Conservation (phyloP, 192 early-diverging fungal genomes). For the Rhizoclosmatium globosum region DNA sequence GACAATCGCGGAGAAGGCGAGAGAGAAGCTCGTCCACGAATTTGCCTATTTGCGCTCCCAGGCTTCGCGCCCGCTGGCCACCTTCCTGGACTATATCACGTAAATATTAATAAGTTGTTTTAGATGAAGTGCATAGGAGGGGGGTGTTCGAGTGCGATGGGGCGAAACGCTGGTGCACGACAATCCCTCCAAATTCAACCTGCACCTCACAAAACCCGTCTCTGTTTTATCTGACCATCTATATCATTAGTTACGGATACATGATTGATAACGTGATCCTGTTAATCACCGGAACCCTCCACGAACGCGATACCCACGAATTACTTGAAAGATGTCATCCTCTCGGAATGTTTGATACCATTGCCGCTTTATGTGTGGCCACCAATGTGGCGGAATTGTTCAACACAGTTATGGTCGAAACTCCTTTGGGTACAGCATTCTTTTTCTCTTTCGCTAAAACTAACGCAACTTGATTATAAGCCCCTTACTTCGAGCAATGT, state of each 20-base stretch:
- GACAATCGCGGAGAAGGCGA: conserved; percentile 86
- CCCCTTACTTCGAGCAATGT: conserved; percentile 97
- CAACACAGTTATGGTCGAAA: conserved; percentile 95
- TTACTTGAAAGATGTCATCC: conserved; percentile 97
- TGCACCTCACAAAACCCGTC: background rate
- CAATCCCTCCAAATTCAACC: background rate
- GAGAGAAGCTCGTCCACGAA: conserved; percentile 88
- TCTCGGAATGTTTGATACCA: conserved; percentile 96
- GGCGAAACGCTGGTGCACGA: background rate
- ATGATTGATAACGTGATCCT: conserved; percentile 99
- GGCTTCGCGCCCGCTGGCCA: conserved; percentile 81
- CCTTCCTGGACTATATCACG: conserved; percentile 98
- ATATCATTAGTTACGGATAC: conserved; percentile 78
- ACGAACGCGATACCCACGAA: conserved; percentile 98
- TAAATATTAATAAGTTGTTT: conserved; percentile 51
- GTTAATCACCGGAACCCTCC: conserved; percentile 96
- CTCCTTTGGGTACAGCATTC: conserved; percentile 77
- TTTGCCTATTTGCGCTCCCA: conserved; percentile 92
- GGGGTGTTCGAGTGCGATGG: background rate
- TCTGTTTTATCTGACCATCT: background rate
- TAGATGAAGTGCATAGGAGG: background rate
- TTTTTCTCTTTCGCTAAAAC: background rate
- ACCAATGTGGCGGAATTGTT: conserved; percentile 96
- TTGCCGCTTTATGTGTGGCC: conserved; percentile 97
- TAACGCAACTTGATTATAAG: no score